Base-by-base conservation (phyloP, 495 filamentous ascomycete genomes). In the Sphaerosporella brunnea region DNA sequence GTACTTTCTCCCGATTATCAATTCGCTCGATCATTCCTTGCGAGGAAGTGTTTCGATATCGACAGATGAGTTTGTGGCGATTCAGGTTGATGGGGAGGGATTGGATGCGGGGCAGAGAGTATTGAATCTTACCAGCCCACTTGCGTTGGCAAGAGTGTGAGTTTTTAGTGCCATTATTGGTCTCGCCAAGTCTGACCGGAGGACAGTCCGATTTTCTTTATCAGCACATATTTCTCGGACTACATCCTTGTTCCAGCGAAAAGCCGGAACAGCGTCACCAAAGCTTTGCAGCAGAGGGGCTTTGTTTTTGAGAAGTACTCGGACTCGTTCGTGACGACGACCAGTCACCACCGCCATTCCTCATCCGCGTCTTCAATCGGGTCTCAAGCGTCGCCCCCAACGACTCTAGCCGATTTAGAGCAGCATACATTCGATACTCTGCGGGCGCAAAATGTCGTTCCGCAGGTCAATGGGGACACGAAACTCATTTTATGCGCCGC, bases 191-290 rank as follows among this genome's bases (percentile, higher is more conserved):
- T 36, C 19, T 35, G 10, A 2, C 9, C 15, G 11, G 13, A 37
- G 28, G n/a, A 47, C 45, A 80, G 79, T 26, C 81, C 90, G 32
- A 93, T 97, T 52, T 95, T 96, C 64, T 96, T 97, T 69, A 92
- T 95, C 59, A 93, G 88, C 0, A 96, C 90, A 19, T 97, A 97
- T 63, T 95, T 93, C 61, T 84, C 83, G 10, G 90, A 97, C 64
- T 97, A 93, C 66, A 93, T 97, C 53, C 69, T 97, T 15, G 84
- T 96, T 3, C 90, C 90, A 3, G 65, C 70, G 32, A 80, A 78
- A 53, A 75, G 75, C 61, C 77, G 80, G 32, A 62, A 67, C 7
- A 74, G 72, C 28, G 88, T 96, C 36, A 76, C 87, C 34, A 69
- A 73, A 40, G 77, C 82, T 0, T 73, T 96, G 11, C 74, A 88